phyloP scores from a whole-genome alignment of 495 filamentous ascomycete species.

The Sordaria brevicollis region DNA sequence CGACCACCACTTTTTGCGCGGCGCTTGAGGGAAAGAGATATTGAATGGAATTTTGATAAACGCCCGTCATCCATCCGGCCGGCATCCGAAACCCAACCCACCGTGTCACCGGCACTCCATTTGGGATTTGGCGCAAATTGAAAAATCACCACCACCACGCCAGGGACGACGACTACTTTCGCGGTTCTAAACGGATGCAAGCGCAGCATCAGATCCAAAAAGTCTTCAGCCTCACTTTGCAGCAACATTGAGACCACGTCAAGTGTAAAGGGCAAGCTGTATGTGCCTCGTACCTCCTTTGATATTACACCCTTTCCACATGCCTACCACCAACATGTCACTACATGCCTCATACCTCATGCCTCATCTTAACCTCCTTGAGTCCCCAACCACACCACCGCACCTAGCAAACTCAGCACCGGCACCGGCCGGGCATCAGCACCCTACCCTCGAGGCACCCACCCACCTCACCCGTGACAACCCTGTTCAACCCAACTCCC shows the following conservation, averaged over 20 bases:
- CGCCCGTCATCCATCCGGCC: background rate
- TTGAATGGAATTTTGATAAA: background rate
- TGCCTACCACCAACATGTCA: background rate
- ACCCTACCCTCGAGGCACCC: conserved; percentile 6
- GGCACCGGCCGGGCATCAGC: background rate
- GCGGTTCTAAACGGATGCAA: background rate
- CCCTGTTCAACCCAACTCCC: conserved; percentile 11
- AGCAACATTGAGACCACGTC: background rate
- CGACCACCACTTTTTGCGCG: background rate
- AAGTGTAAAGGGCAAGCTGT: background rate
- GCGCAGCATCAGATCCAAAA: background rate
- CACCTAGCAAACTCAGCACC: conserved; percentile 2
- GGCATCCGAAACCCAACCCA: background rate
- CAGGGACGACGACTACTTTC: background rate
- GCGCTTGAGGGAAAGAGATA: background rate
- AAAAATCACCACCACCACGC: background rate
- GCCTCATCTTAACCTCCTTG: conserved; percentile 22
- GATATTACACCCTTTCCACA: background rate
- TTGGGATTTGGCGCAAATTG: background rate
- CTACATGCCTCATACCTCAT: conserved; percentile 10
- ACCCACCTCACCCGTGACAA: conserved; percentile 17
- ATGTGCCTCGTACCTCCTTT: background rate
- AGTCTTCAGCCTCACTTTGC: background rate
- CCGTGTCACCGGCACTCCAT: background rate
- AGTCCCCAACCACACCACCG: conserved; percentile 8